A percentile compares a stretch with the other conserved stretches of the same genome.
These are phyloP conservation scores for Pilatotrama ljubarskyi DNA, from an alignment of 768 basidiomycete species.

Conservation along the genomic window DNA sequence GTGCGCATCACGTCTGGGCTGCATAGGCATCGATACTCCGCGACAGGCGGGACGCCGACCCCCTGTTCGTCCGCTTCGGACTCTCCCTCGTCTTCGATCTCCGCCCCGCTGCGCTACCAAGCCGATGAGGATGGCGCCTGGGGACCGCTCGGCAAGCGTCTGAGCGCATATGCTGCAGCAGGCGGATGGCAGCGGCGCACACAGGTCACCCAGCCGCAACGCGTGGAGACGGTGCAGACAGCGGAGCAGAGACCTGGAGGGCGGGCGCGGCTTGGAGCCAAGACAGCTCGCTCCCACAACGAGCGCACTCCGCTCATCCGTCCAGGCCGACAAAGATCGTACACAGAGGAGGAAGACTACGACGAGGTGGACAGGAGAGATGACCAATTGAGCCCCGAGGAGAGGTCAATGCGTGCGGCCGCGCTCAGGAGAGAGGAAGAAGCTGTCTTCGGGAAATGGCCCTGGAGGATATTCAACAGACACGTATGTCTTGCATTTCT, in stretches of 20 bases:
- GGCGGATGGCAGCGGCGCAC: conserved; percentile 19
- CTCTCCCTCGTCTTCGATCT: conserved; percentile 80
- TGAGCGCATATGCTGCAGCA: conserved; percentile 35
- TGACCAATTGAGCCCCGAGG: conserved; percentile 23
- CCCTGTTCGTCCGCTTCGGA: conserved; percentile 57
- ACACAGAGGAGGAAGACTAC: conserved; percentile 25
- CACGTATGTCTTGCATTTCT: conserved; percentile 50
- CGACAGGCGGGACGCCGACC: conserved; percentile 15
- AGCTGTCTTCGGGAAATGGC: conserved; percentile 65
- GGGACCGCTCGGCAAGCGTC: conserved; percentile 62
- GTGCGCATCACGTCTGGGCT: conserved; percentile 78
- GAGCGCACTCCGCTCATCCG: conserved; percentile 45
- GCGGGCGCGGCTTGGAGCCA: conserved; percentile 10
- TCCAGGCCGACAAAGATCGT: conserved; percentile 25
- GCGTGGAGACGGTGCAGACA: conserved; percentile 8
- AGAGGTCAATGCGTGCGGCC: conserved; percentile 29
- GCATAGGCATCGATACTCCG: conserved; percentile 43
- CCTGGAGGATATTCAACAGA: conserved; percentile 63
- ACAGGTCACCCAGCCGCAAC: neutral
- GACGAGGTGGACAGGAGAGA: conserved; percentile 24
- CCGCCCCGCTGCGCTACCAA: conserved; percentile 66
- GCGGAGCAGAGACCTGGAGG: neutral
- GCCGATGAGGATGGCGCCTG: conserved; percentile 53
- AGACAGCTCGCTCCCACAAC: conserved; percentile 16
- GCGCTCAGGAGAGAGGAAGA: conserved; percentile 52